Evolutionary conservation across 2,329 filamentous ascomycete genomes (phyloP).

Genomic region (Fusarium verticillioides): DNA sequence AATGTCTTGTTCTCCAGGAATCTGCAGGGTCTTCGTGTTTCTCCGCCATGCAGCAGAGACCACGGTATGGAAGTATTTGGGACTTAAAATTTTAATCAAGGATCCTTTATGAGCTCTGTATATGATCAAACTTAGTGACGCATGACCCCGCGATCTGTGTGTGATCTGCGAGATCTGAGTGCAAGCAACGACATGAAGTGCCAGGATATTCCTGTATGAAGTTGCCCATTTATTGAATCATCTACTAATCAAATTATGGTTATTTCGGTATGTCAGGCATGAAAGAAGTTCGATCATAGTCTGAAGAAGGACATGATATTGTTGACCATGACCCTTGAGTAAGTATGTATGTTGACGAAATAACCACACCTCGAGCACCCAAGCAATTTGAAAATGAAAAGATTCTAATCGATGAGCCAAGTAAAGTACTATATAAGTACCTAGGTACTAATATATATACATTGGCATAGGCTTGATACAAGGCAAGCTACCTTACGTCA

Average conservation of each 20-base stretch:
- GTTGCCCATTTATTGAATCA: too few relatives aligned
- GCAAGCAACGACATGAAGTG: not conserved
- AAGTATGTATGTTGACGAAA: not conserved
- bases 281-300: not conserved
- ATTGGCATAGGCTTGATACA: not conserved
- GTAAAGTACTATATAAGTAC: not conserved
- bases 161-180: not conserved
- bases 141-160: not conserved
- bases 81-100: not conserved
- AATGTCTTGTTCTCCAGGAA: not conserved
- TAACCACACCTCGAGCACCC: not conserved
- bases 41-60: not conserved
- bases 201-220: not conserved
- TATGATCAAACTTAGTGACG: not conserved
- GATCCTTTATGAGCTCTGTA: not conserved
- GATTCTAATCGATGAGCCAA: not conserved
- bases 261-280: not conserved
- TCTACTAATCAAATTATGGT: not conserved
- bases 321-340: not conserved
- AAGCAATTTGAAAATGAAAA: not conserved
- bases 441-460: too few relatives aligned
- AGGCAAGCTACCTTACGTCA: not conserved
- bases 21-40: not conserved
- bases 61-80: not conserved
- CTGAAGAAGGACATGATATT: not conserved